These are phyloP conservation scores for Venturiaceae sp. DNA, from an alignment of 2,329 filamentous ascomycete species.

Conservation along the genomic window DNA sequence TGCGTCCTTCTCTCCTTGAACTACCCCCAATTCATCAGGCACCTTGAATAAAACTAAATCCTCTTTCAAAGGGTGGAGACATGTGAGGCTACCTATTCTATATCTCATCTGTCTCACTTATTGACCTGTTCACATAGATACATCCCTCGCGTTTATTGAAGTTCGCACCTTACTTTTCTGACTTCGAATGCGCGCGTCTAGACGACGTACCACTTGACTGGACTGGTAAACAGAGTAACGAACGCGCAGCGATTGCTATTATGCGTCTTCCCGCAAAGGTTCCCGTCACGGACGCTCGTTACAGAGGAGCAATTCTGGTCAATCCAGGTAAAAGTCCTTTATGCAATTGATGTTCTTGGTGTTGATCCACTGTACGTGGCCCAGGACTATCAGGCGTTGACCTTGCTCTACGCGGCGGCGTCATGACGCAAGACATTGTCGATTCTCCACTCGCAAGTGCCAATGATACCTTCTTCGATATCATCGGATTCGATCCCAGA, in stretches of 20 bases:
- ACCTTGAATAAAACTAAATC: no score
- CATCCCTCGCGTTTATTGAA: no score
- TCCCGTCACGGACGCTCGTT: slow-evolving; percentile 28
- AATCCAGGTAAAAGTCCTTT: no score
- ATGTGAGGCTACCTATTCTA: no score
- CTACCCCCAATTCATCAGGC: no score
- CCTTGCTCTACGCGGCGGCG: slow-evolving; percentile 14
- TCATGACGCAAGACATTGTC: slow-evolving; percentile 25
- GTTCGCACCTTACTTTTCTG: slow-evolving; percentile 29
- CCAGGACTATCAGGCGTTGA: slow-evolving; percentile 34
- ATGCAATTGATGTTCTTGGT: no score
- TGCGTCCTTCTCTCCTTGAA: no score
- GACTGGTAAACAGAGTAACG: slow-evolving; percentile 28
- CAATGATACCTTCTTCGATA: slow-evolving; percentile 21
- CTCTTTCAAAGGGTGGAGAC: no score
- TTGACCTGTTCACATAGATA: no score
- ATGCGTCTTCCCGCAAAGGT: slow-evolving; percentile 35
- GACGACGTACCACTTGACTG: slow-evolving; percentile 37
- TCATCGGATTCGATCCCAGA: slow-evolving; percentile 31
- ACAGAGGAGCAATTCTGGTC: slow-evolving; percentile 36
- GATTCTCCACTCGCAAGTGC: slow-evolving; percentile 13
- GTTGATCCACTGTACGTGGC: no score
- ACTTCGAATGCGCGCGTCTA: slow-evolving; percentile 38
- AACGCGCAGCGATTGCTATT: slow-evolving; percentile 32
- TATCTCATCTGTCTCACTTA: no score